phyloP scores from a whole-genome alignment of 352 stramenopile species.

The Globisporangium spiculum region DNA sequence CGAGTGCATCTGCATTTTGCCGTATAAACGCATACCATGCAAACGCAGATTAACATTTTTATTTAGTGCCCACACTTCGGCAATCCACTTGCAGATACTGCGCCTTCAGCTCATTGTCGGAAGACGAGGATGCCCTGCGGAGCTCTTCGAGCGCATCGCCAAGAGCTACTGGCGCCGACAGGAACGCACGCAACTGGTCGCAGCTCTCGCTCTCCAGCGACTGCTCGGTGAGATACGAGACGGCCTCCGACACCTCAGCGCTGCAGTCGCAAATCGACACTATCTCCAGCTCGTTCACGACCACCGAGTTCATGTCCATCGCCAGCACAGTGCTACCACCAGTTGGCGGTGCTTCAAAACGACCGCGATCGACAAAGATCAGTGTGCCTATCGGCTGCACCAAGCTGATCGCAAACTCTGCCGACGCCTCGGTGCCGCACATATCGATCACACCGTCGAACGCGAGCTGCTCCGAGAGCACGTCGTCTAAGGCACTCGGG shows the following conservation, averaged over 20 bases:
- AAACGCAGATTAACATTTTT: too few species aligned
- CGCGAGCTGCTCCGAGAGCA: slow-evolving; percentile 16
- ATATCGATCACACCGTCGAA: slow-evolving; percentile 57
- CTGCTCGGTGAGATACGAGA: slow-evolving; percentile 41
- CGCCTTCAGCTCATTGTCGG: not conserved
- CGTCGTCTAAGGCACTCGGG: slow-evolving; percentile 18
- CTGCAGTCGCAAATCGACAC: slow-evolving; percentile 35
- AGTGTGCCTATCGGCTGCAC: slow-evolving; percentile 50
- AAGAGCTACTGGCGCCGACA: slow-evolving; percentile 11
- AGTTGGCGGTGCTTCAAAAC: slow-evolving; percentile 26
- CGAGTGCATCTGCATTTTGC: too few species aligned
- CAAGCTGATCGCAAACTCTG: slow-evolving; percentile 36
- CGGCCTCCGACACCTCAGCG: slow-evolving; percentile 25
- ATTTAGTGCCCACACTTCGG: not conserved
- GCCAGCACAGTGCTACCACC: slow-evolving; percentile 21
- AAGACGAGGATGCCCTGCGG: not conserved
- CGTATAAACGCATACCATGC: too few species aligned
- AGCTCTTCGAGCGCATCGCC: slow-evolving; percentile 6
- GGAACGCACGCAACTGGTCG: slow-evolving; percentile 4
- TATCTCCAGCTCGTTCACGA: slow-evolving; percentile 64
- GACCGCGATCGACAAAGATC: slow-evolving; percentile 32
- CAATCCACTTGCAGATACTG: slow-evolving; percentile 5
- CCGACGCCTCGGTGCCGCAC: slow-evolving; percentile 37
- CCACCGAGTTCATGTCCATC: slow-evolving; percentile 71
- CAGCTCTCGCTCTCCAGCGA: slow-evolving; percentile 13